Conservation (phyloP, 305 asterid species). For the Solanum hybrid region DNA sequence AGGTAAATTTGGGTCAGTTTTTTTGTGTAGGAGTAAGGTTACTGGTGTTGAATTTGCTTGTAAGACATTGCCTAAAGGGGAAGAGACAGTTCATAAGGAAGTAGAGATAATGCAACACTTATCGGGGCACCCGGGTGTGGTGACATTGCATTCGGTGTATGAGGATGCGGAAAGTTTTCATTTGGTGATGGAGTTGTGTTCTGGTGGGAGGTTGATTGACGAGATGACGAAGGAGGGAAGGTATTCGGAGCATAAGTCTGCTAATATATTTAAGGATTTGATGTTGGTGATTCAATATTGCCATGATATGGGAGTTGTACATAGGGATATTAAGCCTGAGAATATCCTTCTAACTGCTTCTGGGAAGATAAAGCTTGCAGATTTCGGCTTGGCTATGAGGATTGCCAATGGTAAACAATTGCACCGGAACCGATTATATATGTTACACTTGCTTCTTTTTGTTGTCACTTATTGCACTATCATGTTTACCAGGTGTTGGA, state of each 20-base stretch:
- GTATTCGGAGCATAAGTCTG: constrained; percentile 32
- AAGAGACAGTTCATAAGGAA: constrained; percentile 38
- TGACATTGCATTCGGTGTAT: constrained; percentile 31
- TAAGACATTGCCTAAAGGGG: constrained; percentile 35
- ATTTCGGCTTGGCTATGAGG: constrained; percentile 48
- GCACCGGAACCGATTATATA: neutral
- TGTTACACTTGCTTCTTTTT: neutral
- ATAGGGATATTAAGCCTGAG: constrained; percentile 42
- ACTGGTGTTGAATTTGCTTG: constrained; percentile 34
- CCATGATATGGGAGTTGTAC: constrained; percentile 46
- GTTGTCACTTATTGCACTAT: neutral
- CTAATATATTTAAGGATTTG: constrained; percentile 36
- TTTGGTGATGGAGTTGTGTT: constrained; percentile 40
- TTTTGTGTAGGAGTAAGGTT: constrained; percentile 26
- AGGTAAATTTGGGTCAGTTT: constrained; percentile 40
- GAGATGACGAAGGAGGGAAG: constrained; percentile 26
- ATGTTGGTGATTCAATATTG: constrained; percentile 38
- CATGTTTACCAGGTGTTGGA: neutral
- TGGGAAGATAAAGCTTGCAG: constrained; percentile 41
- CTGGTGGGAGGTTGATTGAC: constrained; percentile 43
- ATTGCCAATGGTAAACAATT: constrained; percentile 26
- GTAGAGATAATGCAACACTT: constrained; percentile 47
- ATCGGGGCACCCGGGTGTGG: constrained; percentile 35
- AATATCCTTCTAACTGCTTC: constrained; percentile 35
- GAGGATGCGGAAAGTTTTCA: constrained; percentile 34